Evolutionary conservation across 148 eudicot species (phyloP), one percentile per base, ranked within the genome.

Genomic region (Diospyros lotus): DNA sequence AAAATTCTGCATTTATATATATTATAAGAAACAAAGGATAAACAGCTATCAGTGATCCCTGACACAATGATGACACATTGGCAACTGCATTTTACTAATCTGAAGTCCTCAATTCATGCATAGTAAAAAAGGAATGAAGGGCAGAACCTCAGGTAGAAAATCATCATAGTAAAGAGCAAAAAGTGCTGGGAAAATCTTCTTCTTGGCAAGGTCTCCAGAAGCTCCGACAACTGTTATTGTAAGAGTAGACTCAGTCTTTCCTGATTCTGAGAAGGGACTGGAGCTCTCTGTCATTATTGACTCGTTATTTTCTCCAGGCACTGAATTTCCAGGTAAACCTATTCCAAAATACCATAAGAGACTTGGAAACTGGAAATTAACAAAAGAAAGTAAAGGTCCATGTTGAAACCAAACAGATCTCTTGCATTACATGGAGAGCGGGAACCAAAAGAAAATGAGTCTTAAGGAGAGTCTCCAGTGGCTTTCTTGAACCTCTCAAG

Each of bases 181-280:
- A 50, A 94, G 88, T 67, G 98, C 98, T 42, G 98, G 98, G 76
- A 91, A 94, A 58, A 94, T 94, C 80, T 94, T 94, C 83, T 86
- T 91, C 86, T 77, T 94, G 70, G 98, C 98, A 60, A 94, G 97
- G 73, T 91, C 98, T 48, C 98, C 98, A 50, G 98, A 87, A 63
- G 97, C 98, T 58, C 98, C 98, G 69, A 94, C 87, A n/a, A 94
- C 85, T 42, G 91, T 85, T 75, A 94, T 86, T 80, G 93, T 94
- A 61, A 94, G 79, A 72, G 81, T 83, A 38, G 87, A 80, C 55
- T 82, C 89, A 53, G 43, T 48, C 75, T 80, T 75, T 44, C 45
- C 74, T 55, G 77, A 64, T 43, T 80, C 80, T 4, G 81, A 65
- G 45, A 69, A 72, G 39, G 62, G 72, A 53, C 71, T 68, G 12